phyloP scores from a whole-genome alignment of 441 rosid species.

The Breynia disticha region DNA sequence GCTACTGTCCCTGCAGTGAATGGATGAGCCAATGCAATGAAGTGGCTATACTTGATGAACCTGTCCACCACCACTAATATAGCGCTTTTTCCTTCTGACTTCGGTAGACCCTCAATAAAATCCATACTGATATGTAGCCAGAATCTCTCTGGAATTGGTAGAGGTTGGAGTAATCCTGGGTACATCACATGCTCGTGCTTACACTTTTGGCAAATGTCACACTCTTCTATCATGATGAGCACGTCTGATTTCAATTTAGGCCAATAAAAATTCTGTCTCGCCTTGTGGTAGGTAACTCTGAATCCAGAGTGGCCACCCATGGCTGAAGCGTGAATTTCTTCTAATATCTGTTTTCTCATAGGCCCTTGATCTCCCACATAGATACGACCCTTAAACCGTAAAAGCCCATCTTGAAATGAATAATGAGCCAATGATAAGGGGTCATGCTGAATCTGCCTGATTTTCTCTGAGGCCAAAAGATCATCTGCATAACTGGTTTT shows the following conservation, averaged over 20 bases:
- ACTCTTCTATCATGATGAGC: no score
- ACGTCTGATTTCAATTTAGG: no score
- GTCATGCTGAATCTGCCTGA: no score
- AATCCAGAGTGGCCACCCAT: neutral
- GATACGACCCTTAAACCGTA: neutral
- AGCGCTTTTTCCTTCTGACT: neutral
- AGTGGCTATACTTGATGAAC: neutral
- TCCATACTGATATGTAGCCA: neutral
- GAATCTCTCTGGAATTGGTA: neutral
- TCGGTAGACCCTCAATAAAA: constrained; percentile 3
- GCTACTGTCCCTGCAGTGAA: neutral
- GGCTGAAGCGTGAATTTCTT: neutral
- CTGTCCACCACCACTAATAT: constrained; percentile 6
- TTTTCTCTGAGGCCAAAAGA: neutral
- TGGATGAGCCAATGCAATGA: neutral
- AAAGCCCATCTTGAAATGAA: neutral
- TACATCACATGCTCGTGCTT: neutral
- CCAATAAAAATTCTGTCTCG: no score
- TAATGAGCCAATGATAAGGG: neutral
- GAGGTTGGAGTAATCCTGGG: neutral
- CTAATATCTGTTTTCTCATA: neutral
- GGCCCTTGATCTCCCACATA: neutral
- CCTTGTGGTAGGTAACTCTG: neutral
- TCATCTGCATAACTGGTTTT: neutral
- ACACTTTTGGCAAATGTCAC: no score